Evolutionary conservation across 2,329 filamentous ascomycete genomes (phyloP).

Genomic region (Nothophoma quercina): DNA sequence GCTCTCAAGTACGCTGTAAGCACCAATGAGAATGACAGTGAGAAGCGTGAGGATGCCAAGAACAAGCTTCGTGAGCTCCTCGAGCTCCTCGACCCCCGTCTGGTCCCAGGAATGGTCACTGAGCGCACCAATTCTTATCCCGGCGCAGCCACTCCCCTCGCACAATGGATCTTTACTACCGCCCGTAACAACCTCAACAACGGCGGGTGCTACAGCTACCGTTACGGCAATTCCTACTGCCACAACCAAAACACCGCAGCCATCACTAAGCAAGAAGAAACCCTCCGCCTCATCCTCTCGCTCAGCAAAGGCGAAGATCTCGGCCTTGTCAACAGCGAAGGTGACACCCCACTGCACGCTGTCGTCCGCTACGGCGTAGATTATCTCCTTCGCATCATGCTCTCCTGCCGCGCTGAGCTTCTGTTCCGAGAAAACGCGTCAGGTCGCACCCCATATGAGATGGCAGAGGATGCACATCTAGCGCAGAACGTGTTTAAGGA

Average conservation of each 20-base stretch:
- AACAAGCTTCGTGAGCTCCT: constrained; percentile 60
- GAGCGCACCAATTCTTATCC: constrained; percentile 62
- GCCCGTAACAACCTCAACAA: not conserved
- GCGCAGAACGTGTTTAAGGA: constrained; percentile 39
- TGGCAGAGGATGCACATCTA: constrained; percentile 66
- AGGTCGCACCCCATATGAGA: constrained; percentile 74
- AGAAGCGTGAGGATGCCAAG: constrained; percentile 46
- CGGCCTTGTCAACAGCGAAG: constrained; percentile 67
- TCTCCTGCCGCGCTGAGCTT: constrained; percentile 66
- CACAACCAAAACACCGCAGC: not conserved
- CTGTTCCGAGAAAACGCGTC: constrained; percentile 77
- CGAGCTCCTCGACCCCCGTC: constrained; percentile 63
- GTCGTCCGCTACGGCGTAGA: constrained; percentile 54
- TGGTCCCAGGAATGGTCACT: constrained; percentile 65
- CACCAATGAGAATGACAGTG: constrained; percentile 25
- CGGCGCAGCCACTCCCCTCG: constrained; percentile 69
- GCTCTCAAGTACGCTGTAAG: constrained; percentile 23
- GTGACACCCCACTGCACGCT: constrained; percentile 71
- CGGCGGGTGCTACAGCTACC: no score
- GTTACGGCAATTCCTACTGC: not conserved
- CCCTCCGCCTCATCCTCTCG: constrained; percentile 40
- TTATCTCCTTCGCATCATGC: constrained; percentile 55
- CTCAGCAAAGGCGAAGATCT: constrained; percentile 58
- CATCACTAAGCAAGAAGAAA: not conserved
- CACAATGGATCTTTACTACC: constrained; percentile 44